Conservation (phyloP, 2,329 filamentous ascomycete species). For the Sarocladium kiliense region DNA sequence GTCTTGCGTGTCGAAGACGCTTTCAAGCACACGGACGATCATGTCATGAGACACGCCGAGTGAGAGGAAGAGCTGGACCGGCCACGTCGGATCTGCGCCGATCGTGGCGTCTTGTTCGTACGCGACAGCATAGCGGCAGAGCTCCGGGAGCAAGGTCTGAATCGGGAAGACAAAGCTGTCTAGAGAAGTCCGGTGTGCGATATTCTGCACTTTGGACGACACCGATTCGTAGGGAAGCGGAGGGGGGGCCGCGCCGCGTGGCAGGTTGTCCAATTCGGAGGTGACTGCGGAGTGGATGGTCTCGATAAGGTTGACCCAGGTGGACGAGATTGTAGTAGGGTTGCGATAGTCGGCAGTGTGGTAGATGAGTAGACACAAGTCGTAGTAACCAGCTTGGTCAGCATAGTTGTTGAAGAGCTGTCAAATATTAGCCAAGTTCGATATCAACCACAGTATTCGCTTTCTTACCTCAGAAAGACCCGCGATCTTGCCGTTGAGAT, state of each 20-base stretch:
- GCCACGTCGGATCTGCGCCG: constrained; percentile 53
- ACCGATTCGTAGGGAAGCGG: constrained; percentile 66
- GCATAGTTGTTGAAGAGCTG: constrained; percentile 92
- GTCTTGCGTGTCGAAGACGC: constrained; percentile 53
- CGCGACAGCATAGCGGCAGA: constrained; percentile 58
- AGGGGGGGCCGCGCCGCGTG: constrained; percentile 32
- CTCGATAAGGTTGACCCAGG: constrained; percentile 79
- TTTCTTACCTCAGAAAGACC: constrained; percentile 66
- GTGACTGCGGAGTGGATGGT: constrained; percentile 58
- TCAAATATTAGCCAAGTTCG: constrained; percentile 12
- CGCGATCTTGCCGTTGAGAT: constrained; percentile 74
- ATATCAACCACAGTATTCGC: background rate
- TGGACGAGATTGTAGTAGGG: constrained; percentile 73
- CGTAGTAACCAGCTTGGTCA: constrained; percentile 87
- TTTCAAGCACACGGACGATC: constrained; percentile 50
- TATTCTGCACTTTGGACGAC: constrained; percentile 56
- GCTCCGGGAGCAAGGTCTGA: constrained; percentile 52
- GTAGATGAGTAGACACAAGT: constrained; percentile 89
- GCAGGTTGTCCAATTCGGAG: constrained; percentile 27
- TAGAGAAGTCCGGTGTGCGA: constrained; percentile 59
- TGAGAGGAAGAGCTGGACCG: constrained; percentile 49
- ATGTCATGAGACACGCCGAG: constrained; percentile 53
- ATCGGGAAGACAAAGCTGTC: constrained; percentile 65
- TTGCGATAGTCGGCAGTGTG: constrained; percentile 89
- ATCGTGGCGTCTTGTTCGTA: constrained; percentile 54